These are phyloP conservation scores for Mallotus repandus DNA, from an alignment of 441 rosid species.

Conservation along the genomic window DNA sequence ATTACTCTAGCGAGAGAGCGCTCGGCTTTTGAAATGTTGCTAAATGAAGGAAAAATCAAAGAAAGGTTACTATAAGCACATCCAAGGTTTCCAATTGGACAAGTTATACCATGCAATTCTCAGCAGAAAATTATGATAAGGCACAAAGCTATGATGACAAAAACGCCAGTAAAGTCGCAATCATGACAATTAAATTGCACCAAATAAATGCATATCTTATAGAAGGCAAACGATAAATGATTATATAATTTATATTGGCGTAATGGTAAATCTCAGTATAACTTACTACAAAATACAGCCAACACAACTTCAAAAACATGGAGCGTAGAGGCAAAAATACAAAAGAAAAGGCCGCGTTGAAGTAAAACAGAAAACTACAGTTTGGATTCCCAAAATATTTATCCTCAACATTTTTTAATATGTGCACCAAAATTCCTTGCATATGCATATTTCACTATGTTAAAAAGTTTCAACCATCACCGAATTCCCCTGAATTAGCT, in stretches of 20 bases:
- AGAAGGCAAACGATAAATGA: too few relatives aligned
- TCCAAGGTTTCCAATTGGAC: too few relatives aligned
- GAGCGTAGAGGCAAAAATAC: neutral
- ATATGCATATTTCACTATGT: neutral
- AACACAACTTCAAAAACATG: neutral
- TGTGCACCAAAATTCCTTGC: conserved; percentile 22
- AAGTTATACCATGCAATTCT: neutral
- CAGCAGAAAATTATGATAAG: neutral
- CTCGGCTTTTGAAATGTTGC: too few relatives aligned
- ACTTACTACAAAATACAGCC: neutral
- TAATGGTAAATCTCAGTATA: neutral
- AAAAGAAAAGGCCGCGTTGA: neutral
- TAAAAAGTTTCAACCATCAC: conserved; percentile 18
- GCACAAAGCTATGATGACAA: too few relatives aligned
- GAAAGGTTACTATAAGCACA: too few relatives aligned
- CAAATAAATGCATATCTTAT: neutral
- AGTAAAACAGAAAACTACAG: neutral
- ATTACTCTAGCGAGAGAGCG: too few relatives aligned
- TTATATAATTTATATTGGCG: too few relatives aligned
- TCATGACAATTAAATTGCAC: neutral
- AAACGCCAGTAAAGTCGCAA: too few relatives aligned
- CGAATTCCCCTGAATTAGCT: conserved; percentile 24
- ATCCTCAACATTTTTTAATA: conserved; percentile 1
- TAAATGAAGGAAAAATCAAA: too few relatives aligned
- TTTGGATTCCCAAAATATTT: neutral